Percentiles rank a stretch among this genome's conserved stretches.
Conservation (phyloP, 371 early-diverging fungal genomes). For the Smittium culicis region DNA sequence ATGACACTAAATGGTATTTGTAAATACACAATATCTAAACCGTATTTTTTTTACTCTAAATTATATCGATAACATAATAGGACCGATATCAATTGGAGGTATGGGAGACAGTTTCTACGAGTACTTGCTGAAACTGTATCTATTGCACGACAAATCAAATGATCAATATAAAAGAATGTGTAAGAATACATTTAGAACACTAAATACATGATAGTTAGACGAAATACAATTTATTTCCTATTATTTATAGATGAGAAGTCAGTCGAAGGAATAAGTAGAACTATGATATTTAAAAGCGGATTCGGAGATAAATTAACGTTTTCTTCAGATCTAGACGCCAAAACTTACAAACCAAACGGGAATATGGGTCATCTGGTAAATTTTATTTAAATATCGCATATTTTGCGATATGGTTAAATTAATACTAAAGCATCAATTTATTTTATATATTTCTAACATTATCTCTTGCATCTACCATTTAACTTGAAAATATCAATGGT, state of each 20-base stretch:
- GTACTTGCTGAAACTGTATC: conserved; percentile 76
- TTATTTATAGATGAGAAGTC: conserved; percentile 24
- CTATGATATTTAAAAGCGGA: conserved; percentile 41
- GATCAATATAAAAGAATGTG: conserved; percentile 52
- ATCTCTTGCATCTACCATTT: no score
- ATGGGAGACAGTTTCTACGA: conserved; percentile 89
- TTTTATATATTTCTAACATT: no score
- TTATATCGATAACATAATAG: neutral
- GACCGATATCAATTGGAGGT: conserved; percentile 50
- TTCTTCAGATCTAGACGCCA: neutral
- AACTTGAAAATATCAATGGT: neutral
- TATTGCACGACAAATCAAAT: conserved; percentile 56
- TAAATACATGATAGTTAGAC: neutral
- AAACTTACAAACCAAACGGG: neutral
- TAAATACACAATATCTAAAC: no score
- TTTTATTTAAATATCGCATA: neutral
- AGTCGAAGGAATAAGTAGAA: conserved; percentile 51
- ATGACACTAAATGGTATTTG: conserved; percentile 18
- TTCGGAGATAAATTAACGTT: conserved; percentile 2
- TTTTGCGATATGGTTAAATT: no score
- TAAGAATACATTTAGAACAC: conserved; percentile 12
- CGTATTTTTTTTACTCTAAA: neutral
- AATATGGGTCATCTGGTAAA: conserved; percentile 34
- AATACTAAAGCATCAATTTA: no score
- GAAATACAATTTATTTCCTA: neutral